Evolutionary conservation across 108 stramenopile species (phyloP).

Genomic region (Nitzschia sp.): DNA sequence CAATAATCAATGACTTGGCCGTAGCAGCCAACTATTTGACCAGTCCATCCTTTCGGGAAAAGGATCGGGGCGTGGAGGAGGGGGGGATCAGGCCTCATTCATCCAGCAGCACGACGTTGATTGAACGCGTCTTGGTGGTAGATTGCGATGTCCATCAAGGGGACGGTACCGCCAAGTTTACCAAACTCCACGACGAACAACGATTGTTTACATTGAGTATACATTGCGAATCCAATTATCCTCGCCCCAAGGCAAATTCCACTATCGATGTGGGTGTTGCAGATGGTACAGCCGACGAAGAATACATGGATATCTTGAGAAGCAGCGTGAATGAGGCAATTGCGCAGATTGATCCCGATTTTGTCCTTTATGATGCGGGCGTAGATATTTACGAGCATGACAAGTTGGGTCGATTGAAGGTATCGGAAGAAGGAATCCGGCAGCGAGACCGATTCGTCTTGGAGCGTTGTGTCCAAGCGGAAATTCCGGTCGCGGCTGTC

Average conservation of each 20-base stretch:
- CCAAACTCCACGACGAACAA: constrained; percentile 10
- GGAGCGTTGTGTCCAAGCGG: constrained; percentile 40
- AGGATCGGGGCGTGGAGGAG: not conserved
- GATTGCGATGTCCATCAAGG: constrained; percentile 91
- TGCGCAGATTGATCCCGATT: constrained; percentile 52
- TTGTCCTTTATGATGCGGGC: constrained; percentile 85
- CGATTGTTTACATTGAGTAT: constrained; percentile 67
- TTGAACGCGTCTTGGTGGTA: constrained; percentile 72
- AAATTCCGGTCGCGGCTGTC: constrained; percentile 70
- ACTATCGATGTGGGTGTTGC: constrained; percentile 67
- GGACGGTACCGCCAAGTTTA: constrained; percentile 58
- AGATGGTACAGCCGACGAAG: constrained; percentile 52
- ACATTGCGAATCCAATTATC: constrained; percentile 79
- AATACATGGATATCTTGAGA: constrained; percentile 51
- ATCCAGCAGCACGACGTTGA: not conserved
- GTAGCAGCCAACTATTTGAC: constrained; percentile 60
- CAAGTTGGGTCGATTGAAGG: constrained; percentile 61
- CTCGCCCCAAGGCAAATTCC: constrained; percentile 53
- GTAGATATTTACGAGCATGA: constrained; percentile 72
- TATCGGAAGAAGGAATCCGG: constrained; percentile 63
- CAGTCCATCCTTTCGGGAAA: not conserved
- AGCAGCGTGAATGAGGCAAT: constrained; percentile 50
- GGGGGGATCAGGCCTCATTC: too few species aligned
- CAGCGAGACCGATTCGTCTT: constrained; percentile 65
- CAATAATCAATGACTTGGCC: constrained; percentile 80